These are phyloP conservation scores for Cytospora chrysosperma DNA, from an alignment of 2,329 filamentous ascomycete genomes.

Conservation along the genomic window DNA sequence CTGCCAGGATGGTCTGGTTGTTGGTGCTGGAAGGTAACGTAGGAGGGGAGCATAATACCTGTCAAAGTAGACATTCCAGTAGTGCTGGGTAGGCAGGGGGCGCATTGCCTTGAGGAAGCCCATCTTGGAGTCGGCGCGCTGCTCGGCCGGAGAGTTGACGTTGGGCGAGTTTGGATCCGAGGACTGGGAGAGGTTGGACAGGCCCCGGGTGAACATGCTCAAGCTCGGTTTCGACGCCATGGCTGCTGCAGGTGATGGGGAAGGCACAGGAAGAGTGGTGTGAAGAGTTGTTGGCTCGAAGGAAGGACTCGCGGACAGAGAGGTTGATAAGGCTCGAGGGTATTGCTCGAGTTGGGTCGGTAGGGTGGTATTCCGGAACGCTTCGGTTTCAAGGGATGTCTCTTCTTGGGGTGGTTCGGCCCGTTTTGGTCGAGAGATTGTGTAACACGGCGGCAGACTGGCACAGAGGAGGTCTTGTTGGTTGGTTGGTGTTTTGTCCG, in stretches of 20 bases:
- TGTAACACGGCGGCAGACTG: not conserved
- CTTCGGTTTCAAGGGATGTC: constrained; percentile 3
- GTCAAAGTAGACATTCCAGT: constrained; percentile 73
- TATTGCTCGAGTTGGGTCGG: not conserved
- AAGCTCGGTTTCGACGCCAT: constrained; percentile 59
- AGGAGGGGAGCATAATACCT: constrained; percentile 39
- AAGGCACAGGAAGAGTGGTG: constrained; percentile 1
- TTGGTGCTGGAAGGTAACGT: constrained; percentile 5
- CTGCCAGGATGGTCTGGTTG: not conserved
- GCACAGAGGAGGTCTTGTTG: constrained; percentile 7
- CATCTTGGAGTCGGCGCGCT: constrained; percentile 77
- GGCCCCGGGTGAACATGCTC: constrained; percentile 55
- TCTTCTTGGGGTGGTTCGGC: constrained; percentile 2
- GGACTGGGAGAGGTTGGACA: constrained; percentile 61
- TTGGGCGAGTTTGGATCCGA: constrained; percentile 58
- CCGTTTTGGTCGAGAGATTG: not conserved
- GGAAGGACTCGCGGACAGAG: constrained; percentile 3
- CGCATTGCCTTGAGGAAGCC: constrained; percentile 76
- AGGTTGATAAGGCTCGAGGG: not conserved
- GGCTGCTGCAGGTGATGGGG: constrained; percentile 31
- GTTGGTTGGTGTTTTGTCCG: constrained; percentile 2
- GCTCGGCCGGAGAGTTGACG: constrained; percentile 67
- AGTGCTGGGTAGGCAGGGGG: constrained; percentile 74
- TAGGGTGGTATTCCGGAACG: constrained; percentile 3
- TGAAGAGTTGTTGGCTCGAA: constrained; percentile 3